Percentiles rank a stretch among this genome's conserved stretches.
phyloP scores from a whole-genome alignment of 495 filamentous ascomycete species.

The Articulospora tetracladia region DNA sequence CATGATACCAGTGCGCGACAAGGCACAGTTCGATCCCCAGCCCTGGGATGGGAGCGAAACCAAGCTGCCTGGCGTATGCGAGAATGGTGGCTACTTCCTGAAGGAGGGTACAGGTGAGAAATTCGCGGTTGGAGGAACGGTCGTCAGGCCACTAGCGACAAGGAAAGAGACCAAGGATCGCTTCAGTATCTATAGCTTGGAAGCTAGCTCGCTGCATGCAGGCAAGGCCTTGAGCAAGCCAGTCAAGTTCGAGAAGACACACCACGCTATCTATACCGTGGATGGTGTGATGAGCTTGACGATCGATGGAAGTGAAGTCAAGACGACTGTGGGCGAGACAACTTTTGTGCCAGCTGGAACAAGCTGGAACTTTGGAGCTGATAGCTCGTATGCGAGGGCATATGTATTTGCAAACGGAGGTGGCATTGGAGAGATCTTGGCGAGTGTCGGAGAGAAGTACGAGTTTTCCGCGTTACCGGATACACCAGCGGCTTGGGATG shows the following conservation, averaged over 20 bases:
- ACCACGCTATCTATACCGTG: constrained; percentile 37
- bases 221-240: constrained; percentile 27
- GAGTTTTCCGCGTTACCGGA: constrained; percentile 7
- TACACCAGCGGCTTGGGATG: constrained; percentile 7
- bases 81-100: constrained; percentile 34
- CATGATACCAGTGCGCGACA: constrained; percentile 41
- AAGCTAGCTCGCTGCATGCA: constrained; percentile 33
- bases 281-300: constrained; percentile 37
- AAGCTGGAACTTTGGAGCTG: constrained; percentile 34
- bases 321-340: constrained; percentile 31
- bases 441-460: constrained; percentile 13
- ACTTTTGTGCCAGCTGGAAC: constrained; percentile 39
- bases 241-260: constrained; percentile 35
- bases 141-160: constrained; percentile 41
- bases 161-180: constrained; percentile 38
- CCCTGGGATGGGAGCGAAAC: constrained; percentile 40
- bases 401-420: constrained; percentile 42
- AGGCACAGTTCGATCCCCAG: constrained; percentile 34
- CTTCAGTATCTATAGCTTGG: constrained; percentile 45
- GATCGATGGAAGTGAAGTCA: constrained; percentile 31
- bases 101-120: constrained; percentile 38
- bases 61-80: constrained; percentile 32
- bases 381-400: constrained; percentile 36
- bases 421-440: constrained; percentile 26
- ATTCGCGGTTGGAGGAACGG: constrained; percentile 39